Evolutionary conservation across 1,284 basidiomycete species (phyloP).

Genomic region (Leucoagaricus sp.): DNA sequence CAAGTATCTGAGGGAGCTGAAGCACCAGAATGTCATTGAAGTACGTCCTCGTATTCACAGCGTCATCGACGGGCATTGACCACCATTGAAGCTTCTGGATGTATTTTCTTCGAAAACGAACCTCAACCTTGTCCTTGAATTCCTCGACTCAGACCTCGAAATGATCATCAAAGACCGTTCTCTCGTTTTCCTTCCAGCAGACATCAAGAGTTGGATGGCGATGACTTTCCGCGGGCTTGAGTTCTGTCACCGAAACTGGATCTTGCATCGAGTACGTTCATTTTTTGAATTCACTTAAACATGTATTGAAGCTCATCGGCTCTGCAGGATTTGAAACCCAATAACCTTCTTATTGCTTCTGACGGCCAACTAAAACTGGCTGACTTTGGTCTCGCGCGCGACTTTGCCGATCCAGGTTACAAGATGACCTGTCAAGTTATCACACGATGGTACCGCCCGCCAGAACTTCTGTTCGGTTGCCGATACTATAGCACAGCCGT

Average conservation of each 20-base stretch:
- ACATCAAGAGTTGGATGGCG: constrained; percentile 99
- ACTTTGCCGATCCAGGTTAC: constrained; percentile 90
- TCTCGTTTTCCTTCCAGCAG: constrained; percentile 90
- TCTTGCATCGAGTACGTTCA: constrained; percentile 83
- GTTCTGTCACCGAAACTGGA: constrained; percentile 94
- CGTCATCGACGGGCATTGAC: background rate
- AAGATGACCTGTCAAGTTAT: constrained; percentile 99
- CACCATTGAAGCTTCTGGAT: constrained; percentile 75
- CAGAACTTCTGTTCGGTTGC: constrained; percentile 88
- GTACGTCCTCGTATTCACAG: constrained; percentile 38
- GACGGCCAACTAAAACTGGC: constrained; percentile 95
- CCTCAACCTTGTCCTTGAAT: constrained; percentile 96
- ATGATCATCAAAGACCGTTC: constrained; percentile 94
- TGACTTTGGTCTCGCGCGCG: constrained; percentile 98
- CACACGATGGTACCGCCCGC: constrained; percentile 98
- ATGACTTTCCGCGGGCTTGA: constrained; percentile 97
- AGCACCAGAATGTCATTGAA: constrained; percentile 95
- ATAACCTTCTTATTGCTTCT: constrained; percentile 94
- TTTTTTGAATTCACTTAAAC: background rate
- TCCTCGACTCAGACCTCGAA: constrained; percentile 96
- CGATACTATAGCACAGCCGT: constrained; percentile 88
- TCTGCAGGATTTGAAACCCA: constrained; percentile 93
- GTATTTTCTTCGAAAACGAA: constrained; percentile 98
- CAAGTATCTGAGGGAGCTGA: constrained; percentile 93
- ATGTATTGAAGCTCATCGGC: background rate